A percentile compares a stretch with the other conserved stretches of the same genome.
These are phyloP conservation scores for Nitzschia inconspicua DNA, from an alignment of 108 stramenopile species.

Conservation along the genomic window DNA sequence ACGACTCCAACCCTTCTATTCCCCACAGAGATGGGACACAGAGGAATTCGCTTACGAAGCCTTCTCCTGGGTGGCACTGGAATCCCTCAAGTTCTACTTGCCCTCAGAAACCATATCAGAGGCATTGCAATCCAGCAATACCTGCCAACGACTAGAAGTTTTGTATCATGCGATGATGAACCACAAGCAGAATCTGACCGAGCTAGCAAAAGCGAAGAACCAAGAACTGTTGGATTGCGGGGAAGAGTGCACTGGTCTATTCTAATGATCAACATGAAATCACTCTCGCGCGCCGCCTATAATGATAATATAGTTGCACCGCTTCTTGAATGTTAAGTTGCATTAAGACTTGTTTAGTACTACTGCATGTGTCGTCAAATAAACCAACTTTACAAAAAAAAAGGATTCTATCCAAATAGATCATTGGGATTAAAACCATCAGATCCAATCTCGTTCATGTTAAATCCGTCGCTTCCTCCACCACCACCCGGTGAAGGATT, in stretches of 20 bases:
- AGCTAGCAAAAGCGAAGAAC: slow-evolving; percentile 33
- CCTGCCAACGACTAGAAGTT: slow-evolving; percentile 42
- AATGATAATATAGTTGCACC: no score
- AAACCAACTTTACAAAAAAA: no score
- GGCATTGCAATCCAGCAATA: slow-evolving; percentile 45
- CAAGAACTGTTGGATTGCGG: slow-evolving; percentile 59
- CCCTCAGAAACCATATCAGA: slow-evolving; percentile 26
- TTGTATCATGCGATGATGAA: slow-evolving; percentile 46
- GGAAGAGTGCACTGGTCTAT: slow-evolving; percentile 73
- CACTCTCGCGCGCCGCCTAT: no score
- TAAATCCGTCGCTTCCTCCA: no score
- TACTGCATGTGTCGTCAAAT: no score
- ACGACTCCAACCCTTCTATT: slow-evolving; percentile 49
- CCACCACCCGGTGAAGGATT: no score
- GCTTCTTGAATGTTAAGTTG: no score
- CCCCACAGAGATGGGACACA: slow-evolving; percentile 27
- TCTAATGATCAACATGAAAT: no score
- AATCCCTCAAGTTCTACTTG: slow-evolving; percentile 34
- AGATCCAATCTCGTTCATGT: no score
- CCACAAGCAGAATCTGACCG: slow-evolving; percentile 40
- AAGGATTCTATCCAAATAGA: no score
- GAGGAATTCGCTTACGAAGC: slow-evolving; percentile 59
- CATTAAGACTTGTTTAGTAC: no score
- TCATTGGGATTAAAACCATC: no score
- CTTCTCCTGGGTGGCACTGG: slow-evolving; percentile 52